Base-by-base conservation (phyloP, 306 rosid genomes). In the Sesbania bispinosa region DNA sequence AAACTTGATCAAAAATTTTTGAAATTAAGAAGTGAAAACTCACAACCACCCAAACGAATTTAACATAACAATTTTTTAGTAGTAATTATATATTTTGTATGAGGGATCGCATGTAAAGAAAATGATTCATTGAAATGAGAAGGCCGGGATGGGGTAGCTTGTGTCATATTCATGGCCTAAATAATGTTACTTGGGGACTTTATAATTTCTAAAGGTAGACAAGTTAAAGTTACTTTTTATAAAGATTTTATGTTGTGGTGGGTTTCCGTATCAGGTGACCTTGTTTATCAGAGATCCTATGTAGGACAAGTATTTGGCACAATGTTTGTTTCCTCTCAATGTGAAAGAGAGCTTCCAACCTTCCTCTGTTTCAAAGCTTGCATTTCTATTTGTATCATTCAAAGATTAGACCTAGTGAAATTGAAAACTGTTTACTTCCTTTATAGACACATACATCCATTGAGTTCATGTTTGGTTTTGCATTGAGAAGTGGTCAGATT, bases 171-270 rank as follows among this genome's bases (percentile, higher is more conserved):
- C 38, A 39, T 15, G 67, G 48, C 11, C 42, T 54, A 69, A 62
- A 32, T 13, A 50, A 42, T 54, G 13, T 60, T 51, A 4, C 5
- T 5, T 29, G 58, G 24, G 73, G 27, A 35, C 60, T 71, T 67
- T 16, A 3, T 6, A 43, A 13, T 69, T 69, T 66, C 51, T 71
- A 4, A 30, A 32, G 55, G 50, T 50, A 33, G 52, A 64, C 14
- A 33, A 75, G 42, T 38, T 61, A 75, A 83, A 70, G 83, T 54
- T 33, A 51, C 81, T 71, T 83, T 82, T 33, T 51, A 0, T 65
- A 43, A 50, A 79, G 81, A 78, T 33, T 48, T 61, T 74, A 26
- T 47, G 70, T 82, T 47, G 62, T 41, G 75, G 64, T 48, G 8
- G 83, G 77, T 36, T 67, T 50, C 33, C 16, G 13, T 42, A 42